Percentiles rank a stretch among this genome's conserved stretches.
Evolutionary conservation across 805 yeast species (phyloP).

Genomic region (Kregervanrija fluxuum): DNA sequence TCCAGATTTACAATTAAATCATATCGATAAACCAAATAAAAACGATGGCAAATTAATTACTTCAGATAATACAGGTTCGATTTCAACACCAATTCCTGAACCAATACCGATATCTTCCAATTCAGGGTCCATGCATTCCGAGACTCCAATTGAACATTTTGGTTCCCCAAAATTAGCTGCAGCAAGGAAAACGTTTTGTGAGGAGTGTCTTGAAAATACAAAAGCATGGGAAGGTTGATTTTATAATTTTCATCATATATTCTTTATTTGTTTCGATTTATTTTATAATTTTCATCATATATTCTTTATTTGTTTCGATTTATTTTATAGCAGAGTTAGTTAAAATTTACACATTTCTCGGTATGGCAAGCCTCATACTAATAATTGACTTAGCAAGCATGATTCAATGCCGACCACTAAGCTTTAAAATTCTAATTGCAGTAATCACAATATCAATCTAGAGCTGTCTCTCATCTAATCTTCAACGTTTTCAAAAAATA

Average conservation of each 20-base stretch:
- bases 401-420: background rate
- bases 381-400: background rate
- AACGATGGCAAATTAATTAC: constrained; percentile 16
- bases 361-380: background rate
- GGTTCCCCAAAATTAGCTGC: constrained; percentile 10
- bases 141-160: background rate
- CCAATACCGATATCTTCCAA: background rate
- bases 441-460: background rate
- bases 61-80: background rate
- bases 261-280: background rate
- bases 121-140: background rate
- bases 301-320: background rate
- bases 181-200: constrained; percentile 12
- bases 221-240: constrained; percentile 25
- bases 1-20: constrained; percentile 54
- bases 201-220: constrained; percentile 24
- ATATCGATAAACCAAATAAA: constrained; percentile 41
- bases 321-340: background rate
- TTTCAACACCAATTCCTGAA: background rate
- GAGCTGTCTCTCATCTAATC: background rate
- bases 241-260: background rate
- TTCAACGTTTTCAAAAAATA: background rate
- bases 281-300: background rate
- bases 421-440: background rate
- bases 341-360: background rate